Conservation (phyloP, 768 basidiomycete genomes). For the Pleurotus tuber-regium region DNA sequence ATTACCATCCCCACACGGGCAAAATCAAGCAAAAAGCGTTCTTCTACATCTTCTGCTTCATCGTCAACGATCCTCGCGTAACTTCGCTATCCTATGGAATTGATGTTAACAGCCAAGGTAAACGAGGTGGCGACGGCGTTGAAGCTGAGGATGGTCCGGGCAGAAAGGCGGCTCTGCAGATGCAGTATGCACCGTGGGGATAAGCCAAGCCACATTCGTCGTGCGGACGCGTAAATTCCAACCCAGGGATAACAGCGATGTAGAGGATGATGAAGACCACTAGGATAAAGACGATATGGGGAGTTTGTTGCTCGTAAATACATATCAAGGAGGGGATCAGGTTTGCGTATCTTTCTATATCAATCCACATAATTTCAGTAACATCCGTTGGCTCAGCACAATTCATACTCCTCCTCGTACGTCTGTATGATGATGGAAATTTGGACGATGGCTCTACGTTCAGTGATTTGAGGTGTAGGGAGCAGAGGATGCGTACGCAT, state of each 20-base stretch:
- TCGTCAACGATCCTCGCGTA: conserved; percentile 26
- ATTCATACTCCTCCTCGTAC: conserved; percentile 76
- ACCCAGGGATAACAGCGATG: conserved; percentile 26
- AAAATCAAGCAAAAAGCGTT: conserved; percentile 40
- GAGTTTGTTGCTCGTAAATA: conserved; percentile 39
- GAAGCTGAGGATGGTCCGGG: conserved; percentile 1
- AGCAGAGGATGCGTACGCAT: too few species aligned
- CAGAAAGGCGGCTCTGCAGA: conserved; percentile 16
- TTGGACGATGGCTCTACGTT: too few species aligned
- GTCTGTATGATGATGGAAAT: conserved; percentile 35
- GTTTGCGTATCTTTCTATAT: conserved; percentile 85
- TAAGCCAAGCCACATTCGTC: conserved; percentile 27
- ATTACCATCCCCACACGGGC: conserved; percentile 26
- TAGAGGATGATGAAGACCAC: conserved; percentile 57
- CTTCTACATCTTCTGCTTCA: conserved; percentile 40
- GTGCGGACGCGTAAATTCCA: conserved; percentile 21
- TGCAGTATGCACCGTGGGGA: conserved; percentile 31
- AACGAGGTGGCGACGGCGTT: conserved; percentile 17
- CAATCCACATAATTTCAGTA: conserved; percentile 62
- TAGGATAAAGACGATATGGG: conserved; percentile 48
- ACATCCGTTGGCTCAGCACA: conserved; percentile 88
- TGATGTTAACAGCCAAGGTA: conserved; percentile 17
- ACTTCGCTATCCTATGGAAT: conserved; percentile 21
- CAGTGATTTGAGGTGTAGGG: too few species aligned
- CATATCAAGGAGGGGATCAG: conserved; percentile 37